phyloP scores from a whole-genome alignment of 2,329 filamentous ascomycete genomes.

The Neonectria punicea region DNA sequence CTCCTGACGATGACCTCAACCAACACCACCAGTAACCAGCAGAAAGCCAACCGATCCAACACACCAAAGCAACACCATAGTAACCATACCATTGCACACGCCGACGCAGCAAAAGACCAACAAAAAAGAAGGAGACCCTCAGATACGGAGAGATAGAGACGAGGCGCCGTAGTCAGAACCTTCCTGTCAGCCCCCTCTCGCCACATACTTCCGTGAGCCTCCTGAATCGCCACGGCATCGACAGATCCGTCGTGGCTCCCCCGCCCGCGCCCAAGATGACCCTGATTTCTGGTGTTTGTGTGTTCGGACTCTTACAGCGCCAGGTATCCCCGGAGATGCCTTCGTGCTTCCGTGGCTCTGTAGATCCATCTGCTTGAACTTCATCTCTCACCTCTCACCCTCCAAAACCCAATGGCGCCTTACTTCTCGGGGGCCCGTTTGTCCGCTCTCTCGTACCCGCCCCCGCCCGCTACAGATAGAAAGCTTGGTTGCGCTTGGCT shows the following conservation, averaged over 20 bases:
- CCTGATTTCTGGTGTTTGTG: too few relatives aligned
- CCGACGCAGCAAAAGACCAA: too few relatives aligned
- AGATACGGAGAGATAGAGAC: not conserved
- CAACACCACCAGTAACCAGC: not conserved
- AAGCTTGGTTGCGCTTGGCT: not conserved
- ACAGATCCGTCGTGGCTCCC: constrained; percentile 2
- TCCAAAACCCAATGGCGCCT: not conserved
- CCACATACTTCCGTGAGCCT: not conserved
- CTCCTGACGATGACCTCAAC: too few relatives aligned
- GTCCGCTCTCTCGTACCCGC: too few relatives aligned
- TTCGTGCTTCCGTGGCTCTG: not conserved
- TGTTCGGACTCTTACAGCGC: too few relatives aligned
- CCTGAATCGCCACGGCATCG: constrained; percentile 7
- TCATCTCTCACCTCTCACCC: not conserved
- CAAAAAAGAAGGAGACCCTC: not conserved
- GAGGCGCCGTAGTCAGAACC: not conserved
- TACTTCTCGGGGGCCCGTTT: not conserved
- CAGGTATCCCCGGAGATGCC: not conserved
- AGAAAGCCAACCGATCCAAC: not conserved
- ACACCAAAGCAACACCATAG: not conserved
- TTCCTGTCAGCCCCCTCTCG: not conserved
- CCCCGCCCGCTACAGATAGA: not conserved
- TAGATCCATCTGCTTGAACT: not conserved
- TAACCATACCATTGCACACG: too few relatives aligned
- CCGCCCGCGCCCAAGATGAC: too few relatives aligned